phyloP scores from a whole-genome alignment of 257 asterid genomes.

The Nemophila menziesii region DNA sequence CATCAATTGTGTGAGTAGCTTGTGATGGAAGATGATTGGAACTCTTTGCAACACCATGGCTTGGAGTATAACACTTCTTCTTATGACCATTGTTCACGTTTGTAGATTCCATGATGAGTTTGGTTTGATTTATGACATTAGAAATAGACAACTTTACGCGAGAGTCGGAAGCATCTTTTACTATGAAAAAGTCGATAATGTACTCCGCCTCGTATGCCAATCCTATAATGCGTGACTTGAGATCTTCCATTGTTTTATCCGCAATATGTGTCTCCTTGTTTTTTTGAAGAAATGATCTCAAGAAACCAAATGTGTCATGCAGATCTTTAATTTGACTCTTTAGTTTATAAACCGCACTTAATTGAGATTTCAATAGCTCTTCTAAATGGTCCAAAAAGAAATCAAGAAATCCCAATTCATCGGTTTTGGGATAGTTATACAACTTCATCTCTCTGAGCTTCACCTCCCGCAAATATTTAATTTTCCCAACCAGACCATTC shows the following conservation, averaged over 20 bases:
- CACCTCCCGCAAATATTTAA: background rate
- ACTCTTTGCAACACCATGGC: too few species aligned
- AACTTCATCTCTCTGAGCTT: background rate
- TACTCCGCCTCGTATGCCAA: slow-evolving; percentile 1
- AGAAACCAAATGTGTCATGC: background rate
- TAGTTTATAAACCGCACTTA: background rate
- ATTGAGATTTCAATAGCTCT: background rate
- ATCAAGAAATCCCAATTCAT: slow-evolving; percentile 2
- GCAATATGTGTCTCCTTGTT: background rate
- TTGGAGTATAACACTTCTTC: too few species aligned
- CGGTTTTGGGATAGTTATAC: too few species aligned
- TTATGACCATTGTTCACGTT: too few species aligned
- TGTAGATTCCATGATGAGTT: too few species aligned
- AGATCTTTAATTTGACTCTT: background rate
- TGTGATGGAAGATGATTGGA: too few species aligned
- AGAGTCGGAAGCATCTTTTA: too few species aligned
- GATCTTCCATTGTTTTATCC: background rate
- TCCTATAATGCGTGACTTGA: background rate
- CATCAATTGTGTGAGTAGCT: too few species aligned
- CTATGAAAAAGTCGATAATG: too few species aligned
- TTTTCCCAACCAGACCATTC: background rate
- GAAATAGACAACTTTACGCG: too few species aligned
- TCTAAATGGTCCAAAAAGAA: background rate
- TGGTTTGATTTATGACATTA: too few species aligned
- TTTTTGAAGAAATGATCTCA: background rate